Evolutionary conservation across 805 yeast genomes (phyloP).

Genomic region (Candida fluviatilis): DNA sequence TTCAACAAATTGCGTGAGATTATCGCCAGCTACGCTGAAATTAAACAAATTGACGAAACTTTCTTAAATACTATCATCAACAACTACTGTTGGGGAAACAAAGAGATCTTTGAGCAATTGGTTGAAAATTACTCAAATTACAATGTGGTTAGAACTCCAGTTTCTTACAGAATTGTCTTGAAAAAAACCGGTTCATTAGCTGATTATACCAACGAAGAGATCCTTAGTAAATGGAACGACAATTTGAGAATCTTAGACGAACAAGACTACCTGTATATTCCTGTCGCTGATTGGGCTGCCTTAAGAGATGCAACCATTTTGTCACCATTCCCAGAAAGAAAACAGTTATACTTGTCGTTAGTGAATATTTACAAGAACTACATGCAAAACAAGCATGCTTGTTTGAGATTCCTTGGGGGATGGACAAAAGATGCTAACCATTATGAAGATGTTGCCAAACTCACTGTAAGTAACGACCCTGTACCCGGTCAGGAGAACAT

Average conservation of each 20-base stretch:
- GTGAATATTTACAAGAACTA: slow-evolving; percentile 45
- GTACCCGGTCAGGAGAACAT: slow-evolving; percentile 13
- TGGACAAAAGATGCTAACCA: slow-evolving; percentile 28
- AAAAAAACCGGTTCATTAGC: slow-evolving; percentile 68
- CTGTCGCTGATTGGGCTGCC: slow-evolving; percentile 84
- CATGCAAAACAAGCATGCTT: slow-evolving; percentile 34
- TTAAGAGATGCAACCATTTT: slow-evolving; percentile 70
- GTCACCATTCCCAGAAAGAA: slow-evolving; percentile 41
- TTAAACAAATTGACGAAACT: slow-evolving; percentile 69
- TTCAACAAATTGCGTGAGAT: slow-evolving; percentile 53
- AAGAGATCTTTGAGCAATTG: slow-evolving; percentile 60
- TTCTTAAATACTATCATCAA: slow-evolving; percentile 74
- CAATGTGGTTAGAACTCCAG: slow-evolving; percentile 58
- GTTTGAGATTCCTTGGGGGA: slow-evolving; percentile 23
- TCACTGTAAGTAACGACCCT: slow-evolving; percentile 14
- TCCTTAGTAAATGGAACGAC: slow-evolving; percentile 54
- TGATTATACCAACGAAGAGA: slow-evolving; percentile 46
- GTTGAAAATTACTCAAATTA: slow-evolving; percentile 56
- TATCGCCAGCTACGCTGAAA: slow-evolving; percentile 50
- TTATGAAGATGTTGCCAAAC: slow-evolving; percentile 16
- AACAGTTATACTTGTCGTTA: slow-evolving; percentile 50
- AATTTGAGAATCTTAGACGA: slow-evolving; percentile 45
- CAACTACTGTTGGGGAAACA: slow-evolving; percentile 64
- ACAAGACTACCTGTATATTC: slow-evolving; percentile 57
- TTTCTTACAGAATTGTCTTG: slow-evolving; percentile 66